These are phyloP conservation scores for Diplocarpon rosae DNA, from an alignment of 2,329 filamentous ascomycete species.

Conservation along the genomic window DNA sequence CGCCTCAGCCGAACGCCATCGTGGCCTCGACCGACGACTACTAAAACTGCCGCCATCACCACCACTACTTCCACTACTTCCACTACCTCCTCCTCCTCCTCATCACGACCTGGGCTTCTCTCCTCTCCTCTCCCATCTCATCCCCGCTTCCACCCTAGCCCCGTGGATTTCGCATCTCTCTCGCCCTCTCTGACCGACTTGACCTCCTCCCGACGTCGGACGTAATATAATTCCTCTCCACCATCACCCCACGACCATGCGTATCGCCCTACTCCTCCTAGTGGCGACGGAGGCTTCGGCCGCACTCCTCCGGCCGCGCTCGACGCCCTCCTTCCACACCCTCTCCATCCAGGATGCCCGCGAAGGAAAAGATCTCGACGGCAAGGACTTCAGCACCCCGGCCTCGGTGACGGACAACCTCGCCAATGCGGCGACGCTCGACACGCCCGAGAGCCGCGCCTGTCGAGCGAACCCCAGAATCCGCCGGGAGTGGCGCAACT, in stretches of 20 bases:
- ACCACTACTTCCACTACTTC: no score
- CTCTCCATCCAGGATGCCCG: conserved; percentile 3
- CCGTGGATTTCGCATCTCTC: no score
- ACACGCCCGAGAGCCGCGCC: conserved; percentile 1
- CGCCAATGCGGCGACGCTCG: neutral
- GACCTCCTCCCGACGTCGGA: no score
- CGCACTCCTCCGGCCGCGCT: neutral
- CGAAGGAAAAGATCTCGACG: conserved; percentile 3
- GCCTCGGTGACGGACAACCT: neutral
- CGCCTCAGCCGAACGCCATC: no score
- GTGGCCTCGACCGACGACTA: no score
- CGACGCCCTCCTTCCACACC: neutral
- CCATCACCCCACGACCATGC: neutral
- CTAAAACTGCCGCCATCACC: no score
- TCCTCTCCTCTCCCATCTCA: no score
- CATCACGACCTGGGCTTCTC: neutral
- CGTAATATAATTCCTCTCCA: no score
- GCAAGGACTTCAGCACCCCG: neutral
- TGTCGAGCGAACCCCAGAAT: conserved; percentile 7
- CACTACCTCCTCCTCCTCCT: neutral
- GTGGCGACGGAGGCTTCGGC: neutral
- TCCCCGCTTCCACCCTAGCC: no score
- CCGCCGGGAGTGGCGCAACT: conserved; percentile 11
- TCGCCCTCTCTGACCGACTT: no score
- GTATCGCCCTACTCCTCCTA: conserved; percentile 2